phyloP scores from a whole-genome alignment of 2,329 filamentous ascomycete species.

The Juglanconis juglandina region DNA sequence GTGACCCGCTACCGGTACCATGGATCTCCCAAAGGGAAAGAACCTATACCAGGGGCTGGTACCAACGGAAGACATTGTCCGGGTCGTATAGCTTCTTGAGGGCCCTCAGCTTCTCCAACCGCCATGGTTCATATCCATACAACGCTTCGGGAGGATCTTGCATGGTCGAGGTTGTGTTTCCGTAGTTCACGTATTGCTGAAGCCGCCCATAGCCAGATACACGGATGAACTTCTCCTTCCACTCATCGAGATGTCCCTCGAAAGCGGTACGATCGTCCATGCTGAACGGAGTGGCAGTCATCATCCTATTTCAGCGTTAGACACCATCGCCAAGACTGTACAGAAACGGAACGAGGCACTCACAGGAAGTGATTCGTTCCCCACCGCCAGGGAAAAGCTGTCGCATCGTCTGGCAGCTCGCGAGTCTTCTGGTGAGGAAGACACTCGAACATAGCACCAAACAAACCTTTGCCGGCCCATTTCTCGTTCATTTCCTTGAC shows the following conservation, averaged over 20 bases:
- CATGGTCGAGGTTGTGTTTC: slow-evolving; percentile 2
- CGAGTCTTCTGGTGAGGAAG: neutral
- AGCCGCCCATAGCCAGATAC: neutral
- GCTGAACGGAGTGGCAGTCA: neutral
- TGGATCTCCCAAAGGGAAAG: too few species aligned
- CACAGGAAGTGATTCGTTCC: slow-evolving; percentile 1
- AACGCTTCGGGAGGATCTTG: neutral
- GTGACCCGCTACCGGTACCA: too few species aligned
- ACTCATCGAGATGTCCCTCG: neutral
- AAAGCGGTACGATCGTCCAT: neutral
- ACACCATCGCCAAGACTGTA: neutral
- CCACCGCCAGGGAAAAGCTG: slow-evolving; percentile 1
- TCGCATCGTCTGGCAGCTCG: neutral
- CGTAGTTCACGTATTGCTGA: slow-evolving; percentile 6
- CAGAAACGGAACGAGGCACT: neutral
- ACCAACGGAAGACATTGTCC: slow-evolving; percentile 1
- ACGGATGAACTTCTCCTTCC: neutral
- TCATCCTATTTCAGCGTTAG: neutral
- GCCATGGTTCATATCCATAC: slow-evolving; percentile 4
- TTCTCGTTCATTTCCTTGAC: slow-evolving; percentile 3
- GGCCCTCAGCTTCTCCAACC: neutral
- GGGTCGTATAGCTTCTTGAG: neutral
- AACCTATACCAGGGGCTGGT: neutral
- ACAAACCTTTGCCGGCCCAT: slow-evolving; percentile 1
- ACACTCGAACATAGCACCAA: slow-evolving; percentile 6